Base-by-base conservation (phyloP, 2,329 filamentous ascomycete species). In the Epichloe sibirici region DNA sequence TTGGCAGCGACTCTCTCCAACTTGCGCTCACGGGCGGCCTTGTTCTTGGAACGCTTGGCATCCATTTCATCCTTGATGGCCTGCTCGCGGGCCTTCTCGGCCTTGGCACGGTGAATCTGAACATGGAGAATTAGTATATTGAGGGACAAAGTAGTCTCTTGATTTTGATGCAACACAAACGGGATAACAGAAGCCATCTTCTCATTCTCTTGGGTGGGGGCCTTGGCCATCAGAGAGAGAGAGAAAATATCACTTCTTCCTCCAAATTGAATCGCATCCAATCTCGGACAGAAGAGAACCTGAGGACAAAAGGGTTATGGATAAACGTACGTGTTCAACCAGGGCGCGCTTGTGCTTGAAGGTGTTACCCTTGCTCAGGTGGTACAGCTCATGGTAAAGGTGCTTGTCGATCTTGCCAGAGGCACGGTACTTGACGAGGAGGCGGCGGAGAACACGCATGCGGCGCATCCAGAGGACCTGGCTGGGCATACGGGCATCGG, bases 341-440 rank as follows among this genome's bases (percentile, higher is more conserved):
- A 98, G 86, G 71, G 90, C 93, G 78, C 93, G 87, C 90, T 97
- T 98, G 89, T 98, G 93, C 90, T 98, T 98, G 88, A 98, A 98
- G 75, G 93, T 91, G 86, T 98, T 98, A 94, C 93, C 94, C 90
- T 98, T 98, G 86, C 88, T 93, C 74, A 95, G 81, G 78, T 96
- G 93, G 85, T 98, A 98, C 65, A 98, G 89, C 81, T 97, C 90
- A 85, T 98, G 93, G 85, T 98, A 98, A 59, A 98, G 90, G 83
- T 98, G 93, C 86, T 98, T 98, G 82, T 98, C 93, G 74, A 98
- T 98, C 88, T 98, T 98, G 77, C 94, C 94, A 70, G 87, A 88
- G 75, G 91, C 91, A 77, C 93, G 93, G 84, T 98, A 98, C 84
- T 97, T 97, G 82, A 96, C 93, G 66, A 98, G 82, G 58, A 98